Conservation (phyloP, 306 rosid genomes). For the barrel medic (Medicago truncatula) region DNA sequence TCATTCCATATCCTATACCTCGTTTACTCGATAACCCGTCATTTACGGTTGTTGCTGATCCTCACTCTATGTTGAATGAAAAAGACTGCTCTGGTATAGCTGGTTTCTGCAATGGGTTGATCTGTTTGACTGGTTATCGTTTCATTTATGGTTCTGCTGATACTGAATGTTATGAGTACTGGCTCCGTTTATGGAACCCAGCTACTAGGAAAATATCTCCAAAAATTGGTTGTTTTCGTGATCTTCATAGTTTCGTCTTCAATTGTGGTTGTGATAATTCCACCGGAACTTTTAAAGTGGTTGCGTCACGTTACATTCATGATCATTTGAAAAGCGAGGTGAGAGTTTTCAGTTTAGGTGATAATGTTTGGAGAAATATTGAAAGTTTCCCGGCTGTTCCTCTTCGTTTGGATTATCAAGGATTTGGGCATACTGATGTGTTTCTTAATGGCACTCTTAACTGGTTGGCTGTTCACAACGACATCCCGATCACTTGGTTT, state of each 20-base stretch:
- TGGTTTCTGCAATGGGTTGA: conserved; percentile 5
- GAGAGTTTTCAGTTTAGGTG: not conserved
- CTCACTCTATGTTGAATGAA: not conserved
- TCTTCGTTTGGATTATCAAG: not conserved
- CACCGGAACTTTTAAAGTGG: not conserved
- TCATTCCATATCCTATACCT: not conserved
- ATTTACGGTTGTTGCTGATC: not conserved
- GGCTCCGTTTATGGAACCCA: not conserved
- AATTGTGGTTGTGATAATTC: not conserved
- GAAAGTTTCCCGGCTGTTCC: not conserved
- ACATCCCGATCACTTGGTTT: too few species aligned
- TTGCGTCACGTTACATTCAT: not conserved
- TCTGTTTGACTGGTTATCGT: not conserved
- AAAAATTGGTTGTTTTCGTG: not conserved
- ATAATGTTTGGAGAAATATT: conserved; percentile 5
- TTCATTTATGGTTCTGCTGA: too few species aligned
- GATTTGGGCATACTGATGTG: too few species aligned
- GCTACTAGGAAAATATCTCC: not conserved
- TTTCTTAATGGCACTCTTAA: too few species aligned
- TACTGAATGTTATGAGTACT: not conserved
- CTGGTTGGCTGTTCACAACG: not conserved
- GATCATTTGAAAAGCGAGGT: not conserved
- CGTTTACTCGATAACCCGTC: not conserved
- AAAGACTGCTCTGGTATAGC: not conserved
- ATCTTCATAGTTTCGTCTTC: not conserved